Evolutionary conservation across 768 basidiomycete species (phyloP).

Genomic region (Panaeolus papilionaceus): DNA sequence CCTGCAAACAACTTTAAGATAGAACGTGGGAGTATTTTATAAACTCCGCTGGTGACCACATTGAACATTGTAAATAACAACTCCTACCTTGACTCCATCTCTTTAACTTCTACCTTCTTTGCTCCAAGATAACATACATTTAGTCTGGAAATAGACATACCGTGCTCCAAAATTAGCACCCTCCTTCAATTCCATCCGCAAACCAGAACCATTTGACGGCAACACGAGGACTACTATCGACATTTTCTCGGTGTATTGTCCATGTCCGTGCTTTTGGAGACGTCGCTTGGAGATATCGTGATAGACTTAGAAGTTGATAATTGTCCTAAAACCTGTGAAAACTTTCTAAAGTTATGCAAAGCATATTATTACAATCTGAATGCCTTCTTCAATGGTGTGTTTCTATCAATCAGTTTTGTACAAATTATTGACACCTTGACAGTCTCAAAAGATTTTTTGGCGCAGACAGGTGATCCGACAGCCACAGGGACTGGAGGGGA

Average conservation of each 20-base stretch:
- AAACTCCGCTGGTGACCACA: not conserved
- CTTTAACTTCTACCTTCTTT: not conserved
- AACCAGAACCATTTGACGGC: not conserved
- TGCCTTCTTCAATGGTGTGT: constrained; percentile 96
- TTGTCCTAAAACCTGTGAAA: constrained; percentile 92
- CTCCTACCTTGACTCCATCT: not conserved
- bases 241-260: constrained; percentile 5
- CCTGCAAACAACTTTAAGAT: not conserved
- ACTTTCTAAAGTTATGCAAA: constrained; percentile 98
- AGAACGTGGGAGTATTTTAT: not conserved
- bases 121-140: constrained; percentile 4
- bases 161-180: not conserved
- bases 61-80: not conserved
- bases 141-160: constrained; percentile 1
- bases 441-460: constrained; percentile 98
- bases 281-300: constrained; percentile 95
- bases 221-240: not conserved
- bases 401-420: not conserved
- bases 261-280: constrained; percentile 98
- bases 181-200: not conserved
- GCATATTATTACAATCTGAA: constrained; percentile 96
- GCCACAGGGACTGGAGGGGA: constrained; percentile 95
- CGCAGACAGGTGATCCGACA: constrained; percentile 95
- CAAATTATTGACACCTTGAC: constrained; percentile 15
- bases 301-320: constrained; percentile 92